Percentiles rank a stretch among this genome's conserved stretches.
Evolutionary conservation across 768 basidiomycete genomes (phyloP).

Genomic region (Mrakia frigida): DNA sequence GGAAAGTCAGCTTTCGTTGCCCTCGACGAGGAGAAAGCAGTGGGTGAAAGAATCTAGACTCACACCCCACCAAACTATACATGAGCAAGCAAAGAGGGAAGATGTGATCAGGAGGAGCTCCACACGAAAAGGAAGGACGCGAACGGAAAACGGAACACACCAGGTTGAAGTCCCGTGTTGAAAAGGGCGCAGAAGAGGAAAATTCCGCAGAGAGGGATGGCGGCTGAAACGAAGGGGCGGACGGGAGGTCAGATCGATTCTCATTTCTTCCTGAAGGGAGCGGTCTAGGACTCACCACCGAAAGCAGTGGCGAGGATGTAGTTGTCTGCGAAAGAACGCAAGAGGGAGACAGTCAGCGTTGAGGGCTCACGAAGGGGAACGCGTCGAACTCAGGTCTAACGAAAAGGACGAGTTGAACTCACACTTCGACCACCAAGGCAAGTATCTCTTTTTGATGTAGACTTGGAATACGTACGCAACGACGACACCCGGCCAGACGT

Average conservation of each 20-base stretch:
- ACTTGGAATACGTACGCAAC: constrained; percentile 39
- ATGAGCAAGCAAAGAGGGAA: no score
- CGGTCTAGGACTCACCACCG: no score
- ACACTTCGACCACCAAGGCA: constrained; percentile 37
- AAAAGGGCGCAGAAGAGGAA: constrained; percentile 42
- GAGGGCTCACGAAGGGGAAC: neutral
- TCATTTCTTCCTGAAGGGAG: no score
- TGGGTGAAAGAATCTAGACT: no score
- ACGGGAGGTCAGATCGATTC: no score
- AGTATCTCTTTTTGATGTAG: constrained; percentile 39
- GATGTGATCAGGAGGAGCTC: no score
- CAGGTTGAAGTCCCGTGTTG: neutral
- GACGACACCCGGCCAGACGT: constrained; percentile 37
- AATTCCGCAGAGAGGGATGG: constrained; percentile 45
- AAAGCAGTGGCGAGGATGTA: constrained; percentile 45
- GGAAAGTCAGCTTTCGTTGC: neutral
- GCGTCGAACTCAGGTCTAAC: neutral
- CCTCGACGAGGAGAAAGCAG: no score
- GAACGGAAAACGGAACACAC: no score
- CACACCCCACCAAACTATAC: constrained; percentile 16
- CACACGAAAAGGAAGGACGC: no score
- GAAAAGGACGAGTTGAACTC: no score
- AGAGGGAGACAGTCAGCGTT: neutral
- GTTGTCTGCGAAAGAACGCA: constrained; percentile 33
- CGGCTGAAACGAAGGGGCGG: no score